Percentiles rank a stretch among this genome's conserved stretches.
These are phyloP conservation scores for Beauveria caledonica DNA, from an alignment of 2,329 filamentous ascomycete species.

Conservation along the genomic window DNA sequence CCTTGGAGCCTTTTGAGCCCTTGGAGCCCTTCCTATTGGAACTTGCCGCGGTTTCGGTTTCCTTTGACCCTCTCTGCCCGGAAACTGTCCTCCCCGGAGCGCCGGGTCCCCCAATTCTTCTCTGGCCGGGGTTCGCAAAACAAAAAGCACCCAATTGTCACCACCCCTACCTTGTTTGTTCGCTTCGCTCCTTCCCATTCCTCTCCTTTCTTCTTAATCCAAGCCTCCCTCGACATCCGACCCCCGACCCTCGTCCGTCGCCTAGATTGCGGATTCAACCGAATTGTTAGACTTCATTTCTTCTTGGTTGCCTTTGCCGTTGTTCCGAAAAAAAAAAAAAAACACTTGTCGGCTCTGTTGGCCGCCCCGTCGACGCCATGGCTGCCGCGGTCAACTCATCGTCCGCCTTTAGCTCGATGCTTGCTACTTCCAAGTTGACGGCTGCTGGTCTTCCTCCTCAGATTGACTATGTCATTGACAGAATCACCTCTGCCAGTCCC, in stretches of 20 bases:
- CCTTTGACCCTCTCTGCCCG: not conserved
- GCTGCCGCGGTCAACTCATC: constrained; percentile 54
- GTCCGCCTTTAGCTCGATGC: constrained; percentile 60
- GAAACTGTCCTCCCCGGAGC: not conserved
- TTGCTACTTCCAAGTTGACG: constrained; percentile 51
- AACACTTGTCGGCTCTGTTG: not conserved
- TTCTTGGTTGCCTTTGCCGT: not conserved
- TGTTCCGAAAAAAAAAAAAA: not conserved
- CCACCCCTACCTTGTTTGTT: constrained; percentile 1
- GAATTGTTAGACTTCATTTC: not conserved
- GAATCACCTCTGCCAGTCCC: constrained; percentile 47
- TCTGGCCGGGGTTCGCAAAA: not conserved
- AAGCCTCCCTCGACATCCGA: not conserved
- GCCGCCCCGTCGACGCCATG: constrained; percentile 28
- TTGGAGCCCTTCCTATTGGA: not conserved
- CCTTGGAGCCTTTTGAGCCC: not conserved
- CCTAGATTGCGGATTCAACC: not conserved
- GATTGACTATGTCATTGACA: constrained; percentile 46
- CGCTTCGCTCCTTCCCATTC: not conserved
- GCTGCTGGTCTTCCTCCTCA: constrained; percentile 44
- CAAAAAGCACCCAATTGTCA: not conserved
- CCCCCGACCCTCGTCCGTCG: not conserved
- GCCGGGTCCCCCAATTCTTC: not conserved
- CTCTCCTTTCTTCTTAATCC: not conserved
- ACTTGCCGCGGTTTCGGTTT: not conserved